A percentile compares a stretch with the other conserved stretches of the same genome.
phyloP scores from a whole-genome alignment of 2,329 filamentous ascomycete species.

The Gnomoniopsis smithogilvyi region DNA sequence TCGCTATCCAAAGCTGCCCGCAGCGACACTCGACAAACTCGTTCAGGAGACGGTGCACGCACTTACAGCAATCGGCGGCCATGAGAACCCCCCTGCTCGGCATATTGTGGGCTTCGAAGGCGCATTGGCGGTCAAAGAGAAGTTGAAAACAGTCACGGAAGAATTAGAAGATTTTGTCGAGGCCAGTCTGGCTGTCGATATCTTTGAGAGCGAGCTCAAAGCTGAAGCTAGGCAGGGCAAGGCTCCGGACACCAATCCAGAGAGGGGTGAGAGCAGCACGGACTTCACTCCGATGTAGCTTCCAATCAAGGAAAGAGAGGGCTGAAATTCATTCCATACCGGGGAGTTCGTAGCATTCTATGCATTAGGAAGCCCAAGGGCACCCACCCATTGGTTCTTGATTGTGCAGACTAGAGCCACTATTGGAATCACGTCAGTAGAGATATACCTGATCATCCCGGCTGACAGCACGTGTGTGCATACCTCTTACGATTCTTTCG shows the following conservation, averaged over 20 bases:
- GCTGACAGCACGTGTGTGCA: too few species aligned
- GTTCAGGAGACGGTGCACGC: conserved; percentile 90
- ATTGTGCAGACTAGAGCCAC: neutral
- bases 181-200: conserved; percentile 81
- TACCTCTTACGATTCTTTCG: too few species aligned
- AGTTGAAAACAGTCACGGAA: conserved; percentile 92
- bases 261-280: neutral
- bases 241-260: conserved; percentile 18
- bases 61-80: conserved; percentile 85
- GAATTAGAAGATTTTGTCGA: conserved; percentile 96
- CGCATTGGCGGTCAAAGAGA: conserved; percentile 85
- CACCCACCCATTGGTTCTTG: too few species aligned
- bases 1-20: conserved; percentile 71
- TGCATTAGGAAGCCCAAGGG: neutral
- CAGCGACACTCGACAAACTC: conserved; percentile 66
- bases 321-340: too few species aligned
- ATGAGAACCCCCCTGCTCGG: conserved; percentile 90
- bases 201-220: conserved; percentile 57
- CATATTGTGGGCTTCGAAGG: conserved; percentile 94
- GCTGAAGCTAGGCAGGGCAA: conserved; percentile 46
- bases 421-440: neutral
- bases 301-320: neutral
- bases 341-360: neutral
- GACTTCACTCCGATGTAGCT: conserved; percentile 6
- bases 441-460: neutral